Base-by-base conservation (phyloP, 176 grass and related monocot genomes). In the Elymus sibiricus region DNA sequence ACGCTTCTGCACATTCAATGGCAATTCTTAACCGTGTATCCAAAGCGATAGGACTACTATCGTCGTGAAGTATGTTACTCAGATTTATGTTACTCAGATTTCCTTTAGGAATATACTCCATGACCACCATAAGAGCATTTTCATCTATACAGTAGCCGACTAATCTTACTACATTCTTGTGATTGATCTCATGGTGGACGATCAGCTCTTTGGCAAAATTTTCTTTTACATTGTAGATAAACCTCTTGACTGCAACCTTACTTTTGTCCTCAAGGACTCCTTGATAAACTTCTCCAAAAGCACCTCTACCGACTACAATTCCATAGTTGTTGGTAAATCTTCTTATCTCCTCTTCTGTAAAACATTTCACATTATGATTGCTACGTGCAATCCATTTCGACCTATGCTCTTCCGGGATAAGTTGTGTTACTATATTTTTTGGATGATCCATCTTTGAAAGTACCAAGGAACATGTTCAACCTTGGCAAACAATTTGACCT, bases 191-290 rank as follows among this genome's bases (percentile, higher is more conserved):
- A 60, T 49, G 32, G 29, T 76, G 82, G 28, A 84, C 42, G 1
- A 16, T 65, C 42, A 84, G 6, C 59, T 84, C 82, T 76, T 76
- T 84, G 7, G 59, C 82, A 8, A 84, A 84, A 2, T 84, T 12
- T 65, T 76, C 72, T 65, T 65, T 53, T n/a, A 27, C 59, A 51
- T 65, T 67, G 43, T 5, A 6, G 15, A 28, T 55, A 38, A 85
- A 68, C 22, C 6, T 78, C 25, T 77, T 85, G 11, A 78, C 73
- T 67, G 83, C 83, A 56, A 85, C 62, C 44, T 29, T 66, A 16
- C 14, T 77, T 39, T 11, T 51, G 11, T 85, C 62, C 5, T 78
- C 43, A 28, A 85, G 61, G 27, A 75, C 19, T 4, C 70, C 82
- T 76, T 76, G 0, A 7, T 76, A 64, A 8, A 76, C 82, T 76